Evolutionary conservation across 2,329 filamentous ascomycete species (phyloP).

Genomic region (Lachnellula willkommii): DNA sequence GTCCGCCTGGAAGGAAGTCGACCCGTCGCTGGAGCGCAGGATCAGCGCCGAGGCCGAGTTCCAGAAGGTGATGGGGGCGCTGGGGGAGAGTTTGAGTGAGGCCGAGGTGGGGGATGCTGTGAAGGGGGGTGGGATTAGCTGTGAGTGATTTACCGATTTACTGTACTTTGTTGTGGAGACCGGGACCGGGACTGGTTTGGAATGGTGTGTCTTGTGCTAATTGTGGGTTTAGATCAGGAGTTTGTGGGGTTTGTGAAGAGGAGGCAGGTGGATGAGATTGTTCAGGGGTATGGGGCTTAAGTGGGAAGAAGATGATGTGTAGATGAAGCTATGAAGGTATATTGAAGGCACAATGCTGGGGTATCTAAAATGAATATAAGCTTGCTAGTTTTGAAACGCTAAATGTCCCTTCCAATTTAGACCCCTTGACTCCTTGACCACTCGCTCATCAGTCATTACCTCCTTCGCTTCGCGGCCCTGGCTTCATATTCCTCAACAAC

Average conservation of each 20-base stretch:
- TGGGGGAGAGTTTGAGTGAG: constrained; percentile 34
- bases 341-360: not conserved
- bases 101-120: constrained; percentile 33
- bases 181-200: not conserved
- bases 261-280: constrained; percentile 21
- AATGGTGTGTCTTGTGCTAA: not conserved
- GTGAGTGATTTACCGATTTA: constrained; percentile 26
- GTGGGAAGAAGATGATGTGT: not conserved
- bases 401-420: no score
- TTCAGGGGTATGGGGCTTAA: constrained; percentile 22
- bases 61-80: constrained; percentile 30
- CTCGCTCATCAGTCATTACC: no score
- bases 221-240: constrained; percentile 27
- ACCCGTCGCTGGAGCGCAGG: constrained; percentile 32
- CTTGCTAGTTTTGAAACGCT: not conserved
- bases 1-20: constrained; percentile 34
- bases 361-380: not conserved
- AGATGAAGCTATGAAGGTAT: not conserved
- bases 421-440: not conserved
- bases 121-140: constrained; percentile 34
- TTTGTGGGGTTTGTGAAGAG: constrained; percentile 35
- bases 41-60: constrained; percentile 32
- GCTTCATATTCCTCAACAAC: constrained; percentile 13
- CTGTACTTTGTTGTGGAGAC: no score
- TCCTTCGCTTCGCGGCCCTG: not conserved